A percentile compares a stretch with the other conserved stretches of the same genome.
phyloP scores from a whole-genome alignment of 2,329 filamentous ascomycete species.

The Hypoxylon sp. region DNA sequence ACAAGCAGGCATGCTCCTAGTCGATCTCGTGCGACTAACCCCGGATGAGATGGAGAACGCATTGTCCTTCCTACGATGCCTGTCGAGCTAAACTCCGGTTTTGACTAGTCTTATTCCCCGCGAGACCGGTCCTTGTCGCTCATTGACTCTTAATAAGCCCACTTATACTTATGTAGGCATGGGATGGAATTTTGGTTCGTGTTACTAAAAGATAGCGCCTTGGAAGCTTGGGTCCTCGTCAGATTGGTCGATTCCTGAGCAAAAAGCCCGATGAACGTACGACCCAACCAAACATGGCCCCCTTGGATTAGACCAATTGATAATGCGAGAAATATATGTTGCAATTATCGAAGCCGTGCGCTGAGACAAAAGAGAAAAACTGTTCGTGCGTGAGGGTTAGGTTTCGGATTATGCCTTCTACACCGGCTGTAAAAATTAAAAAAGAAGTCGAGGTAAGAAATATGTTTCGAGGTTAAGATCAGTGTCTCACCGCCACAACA shows the following conservation, averaged over 20 bases:
- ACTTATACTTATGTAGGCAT: background rate
- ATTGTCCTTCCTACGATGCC: constrained; percentile 17
- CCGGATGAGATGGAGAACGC: constrained; percentile 7
- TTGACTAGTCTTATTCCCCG: constrained; percentile 23
- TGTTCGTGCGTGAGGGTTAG: constrained; percentile 1
- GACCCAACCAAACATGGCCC: constrained; percentile 24
- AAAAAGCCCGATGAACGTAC: constrained; percentile 41
- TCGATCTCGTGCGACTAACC: constrained; percentile 2
- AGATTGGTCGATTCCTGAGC: constrained; percentile 37
- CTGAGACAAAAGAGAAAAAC: background rate
- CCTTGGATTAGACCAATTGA: constrained; percentile 1
- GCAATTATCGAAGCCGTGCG: background rate
- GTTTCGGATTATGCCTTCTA: constrained; percentile 1
- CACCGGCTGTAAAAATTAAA: background rate
- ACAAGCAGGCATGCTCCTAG: constrained; percentile 21
- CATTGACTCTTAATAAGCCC: constrained; percentile 17
- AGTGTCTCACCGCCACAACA: constrained; percentile 11
- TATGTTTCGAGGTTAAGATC: constrained; percentile 1
- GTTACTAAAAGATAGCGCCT: constrained; percentile 17
- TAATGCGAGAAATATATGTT: constrained; percentile 9
- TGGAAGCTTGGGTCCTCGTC: constrained; percentile 27
- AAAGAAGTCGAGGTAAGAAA: background rate
- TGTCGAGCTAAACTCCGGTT: constrained; percentile 21
- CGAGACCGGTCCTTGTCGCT: constrained; percentile 19
- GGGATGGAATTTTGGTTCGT: constrained; percentile 9